Evolutionary conservation across 371 early-diverging fungal species (phyloP).

Genomic region (Mortierella sp.): DNA sequence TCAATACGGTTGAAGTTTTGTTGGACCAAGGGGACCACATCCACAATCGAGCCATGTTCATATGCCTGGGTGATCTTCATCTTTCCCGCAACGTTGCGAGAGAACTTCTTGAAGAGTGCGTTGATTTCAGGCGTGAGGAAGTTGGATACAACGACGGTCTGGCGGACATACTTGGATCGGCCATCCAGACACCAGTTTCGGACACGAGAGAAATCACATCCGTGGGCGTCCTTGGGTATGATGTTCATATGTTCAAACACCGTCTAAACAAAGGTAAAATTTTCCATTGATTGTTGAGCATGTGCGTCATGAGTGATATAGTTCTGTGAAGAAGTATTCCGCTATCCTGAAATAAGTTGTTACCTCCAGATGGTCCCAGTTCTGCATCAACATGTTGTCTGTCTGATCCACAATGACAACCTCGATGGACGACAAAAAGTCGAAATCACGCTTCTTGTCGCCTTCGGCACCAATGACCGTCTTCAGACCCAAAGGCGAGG

Average conservation of each 20-base stretch:
- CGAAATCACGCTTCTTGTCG: slow-evolving; percentile 89
- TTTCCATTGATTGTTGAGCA: too few species aligned
- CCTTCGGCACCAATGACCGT: slow-evolving; percentile 86
- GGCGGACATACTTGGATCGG: slow-evolving; percentile 85
- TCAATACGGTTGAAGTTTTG: slow-evolving; percentile 84
- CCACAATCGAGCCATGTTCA: slow-evolving; percentile 76
- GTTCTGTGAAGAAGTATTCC: too few species aligned
- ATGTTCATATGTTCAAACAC: slow-evolving; percentile 85
- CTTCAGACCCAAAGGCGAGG: slow-evolving; percentile 93
- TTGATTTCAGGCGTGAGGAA: slow-evolving; percentile 91
- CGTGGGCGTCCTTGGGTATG: slow-evolving; percentile 89
- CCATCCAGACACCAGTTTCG: slow-evolving; percentile 89
- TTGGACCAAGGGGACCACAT: slow-evolving; percentile 84
- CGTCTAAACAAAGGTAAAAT: too few species aligned
- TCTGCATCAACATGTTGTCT: slow-evolving; percentile 94
- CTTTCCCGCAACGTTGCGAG: slow-evolving; percentile 83
- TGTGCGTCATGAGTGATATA: too few species aligned
- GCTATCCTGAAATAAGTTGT: slow-evolving; percentile 31
- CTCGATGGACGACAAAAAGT: slow-evolving; percentile 94
- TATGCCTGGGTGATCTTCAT: slow-evolving; percentile 72
- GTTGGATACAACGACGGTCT: slow-evolving; percentile 85
- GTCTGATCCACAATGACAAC: slow-evolving; percentile 89
- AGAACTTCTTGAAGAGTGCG: slow-evolving; percentile 79
- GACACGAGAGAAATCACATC: slow-evolving; percentile 95
- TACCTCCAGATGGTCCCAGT: slow-evolving; percentile 94